A percentile compares a stretch with the other conserved stretches of the same genome.
Evolutionary conservation across 2,329 filamentous ascomycete species (phyloP).

Genomic region (Sclerotinia spermophila): DNA sequence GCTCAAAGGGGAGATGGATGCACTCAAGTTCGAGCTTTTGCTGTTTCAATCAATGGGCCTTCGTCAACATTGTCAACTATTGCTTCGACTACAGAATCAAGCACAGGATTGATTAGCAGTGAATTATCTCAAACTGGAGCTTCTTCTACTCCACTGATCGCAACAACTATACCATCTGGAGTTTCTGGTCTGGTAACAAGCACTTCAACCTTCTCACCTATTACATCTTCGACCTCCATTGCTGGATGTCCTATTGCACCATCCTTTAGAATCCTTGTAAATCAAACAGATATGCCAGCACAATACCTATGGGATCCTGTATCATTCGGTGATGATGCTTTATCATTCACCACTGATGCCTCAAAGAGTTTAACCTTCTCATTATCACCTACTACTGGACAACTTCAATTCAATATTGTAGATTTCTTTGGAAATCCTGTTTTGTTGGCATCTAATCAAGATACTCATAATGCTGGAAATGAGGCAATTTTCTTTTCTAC

Average conservation of each 20-base stretch:
- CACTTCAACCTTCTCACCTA: slow-evolving; percentile 9
- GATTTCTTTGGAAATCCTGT: slow-evolving; percentile 20
- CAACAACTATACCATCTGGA: slow-evolving; percentile 8
- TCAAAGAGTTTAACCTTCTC: slow-evolving; percentile 21
- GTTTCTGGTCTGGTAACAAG: not conserved
- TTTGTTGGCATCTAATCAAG: slow-evolving; percentile 23
- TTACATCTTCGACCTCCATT: slow-evolving; percentile 3
- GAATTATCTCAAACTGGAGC: not conserved
- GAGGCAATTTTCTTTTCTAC: slow-evolving; percentile 25
- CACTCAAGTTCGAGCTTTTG: slow-evolving; percentile 16
- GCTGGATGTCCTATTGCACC: slow-evolving; percentile 20
- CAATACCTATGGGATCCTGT: slow-evolving; percentile 25
- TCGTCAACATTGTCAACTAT: not conserved
- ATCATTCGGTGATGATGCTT: slow-evolving; percentile 21
- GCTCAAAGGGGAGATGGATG: slow-evolving; percentile 15
- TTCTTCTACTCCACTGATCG: not conserved
- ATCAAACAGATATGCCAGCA: slow-evolving; percentile 7
- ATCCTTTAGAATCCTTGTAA: slow-evolving; percentile 23
- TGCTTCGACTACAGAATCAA: not conserved
- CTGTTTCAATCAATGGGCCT: slow-evolving; percentile 8
- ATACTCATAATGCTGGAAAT: slow-evolving; percentile 22
- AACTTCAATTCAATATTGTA: slow-evolving; percentile 22
- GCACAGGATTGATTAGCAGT: not conserved
- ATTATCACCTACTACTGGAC: slow-evolving; percentile 15
- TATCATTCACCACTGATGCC: slow-evolving; percentile 19